These are phyloP conservation scores for Hypoxylon perforatum DNA, from an alignment of 495 filamentous ascomycete genomes.

Conservation along the genomic window DNA sequence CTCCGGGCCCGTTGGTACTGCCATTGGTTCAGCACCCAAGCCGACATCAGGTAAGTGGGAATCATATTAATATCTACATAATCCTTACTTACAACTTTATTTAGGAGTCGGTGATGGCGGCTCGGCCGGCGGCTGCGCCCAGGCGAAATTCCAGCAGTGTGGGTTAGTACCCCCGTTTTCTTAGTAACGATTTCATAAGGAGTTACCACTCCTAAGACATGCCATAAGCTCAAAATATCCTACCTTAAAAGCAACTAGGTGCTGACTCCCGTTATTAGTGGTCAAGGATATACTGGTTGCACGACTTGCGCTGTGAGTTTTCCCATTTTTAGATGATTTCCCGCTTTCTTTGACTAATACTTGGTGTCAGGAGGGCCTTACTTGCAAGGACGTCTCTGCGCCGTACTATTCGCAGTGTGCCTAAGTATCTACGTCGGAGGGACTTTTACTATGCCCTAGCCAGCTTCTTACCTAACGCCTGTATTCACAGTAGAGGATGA, in stretches of 20 bases:
- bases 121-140: constrained; percentile 25
- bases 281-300: constrained; percentile 56
- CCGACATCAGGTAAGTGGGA: constrained; percentile 29
- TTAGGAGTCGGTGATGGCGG: too few relatives aligned
- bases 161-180: too few relatives aligned
- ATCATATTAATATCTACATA: too few relatives aligned
- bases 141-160: constrained; percentile 55
- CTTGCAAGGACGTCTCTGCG: constrained; percentile 42
- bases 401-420: constrained; percentile 58
- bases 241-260: too few relatives aligned
- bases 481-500: background rate
- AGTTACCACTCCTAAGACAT: too few relatives aligned
- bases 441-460: background rate
- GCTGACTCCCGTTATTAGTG: too few relatives aligned
- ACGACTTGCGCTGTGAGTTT: constrained; percentile 49
- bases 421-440: constrained; percentile 33
- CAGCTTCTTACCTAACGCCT: too few relatives aligned
- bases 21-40: constrained; percentile 35
- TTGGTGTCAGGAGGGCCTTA: constrained; percentile 26
- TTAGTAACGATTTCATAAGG: too few relatives aligned
- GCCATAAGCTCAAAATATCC: too few relatives aligned
- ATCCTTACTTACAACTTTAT: too few relatives aligned
- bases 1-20: constrained; percentile 39
- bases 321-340: background rate
- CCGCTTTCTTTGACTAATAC: background rate